Base-by-base conservation (phyloP, 2,329 filamentous ascomycete genomes). In the Talaromyces sp. region DNA sequence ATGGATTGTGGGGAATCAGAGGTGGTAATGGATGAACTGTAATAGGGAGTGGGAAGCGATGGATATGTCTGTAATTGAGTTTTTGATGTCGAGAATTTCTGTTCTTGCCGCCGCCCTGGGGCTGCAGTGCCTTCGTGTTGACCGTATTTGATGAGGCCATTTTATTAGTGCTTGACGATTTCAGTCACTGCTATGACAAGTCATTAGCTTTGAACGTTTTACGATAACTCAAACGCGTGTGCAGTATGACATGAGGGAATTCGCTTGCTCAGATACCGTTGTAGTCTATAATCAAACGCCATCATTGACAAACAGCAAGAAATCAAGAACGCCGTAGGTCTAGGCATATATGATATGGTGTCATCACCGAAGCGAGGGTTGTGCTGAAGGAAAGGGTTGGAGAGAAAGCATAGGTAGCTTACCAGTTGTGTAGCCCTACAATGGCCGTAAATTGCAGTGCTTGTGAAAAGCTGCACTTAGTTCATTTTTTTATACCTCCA, bases 1-100 rank as follows among this genome's bases (percentile, higher is more conserved):
- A 76, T 48, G 95, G 95, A 73, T 98, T 97, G 77, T 90, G 92
- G 60, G 93, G 93, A 69, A 96, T 91, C 75, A 99, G 90, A 55
- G 86, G 85, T 40, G 95, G 95, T 9, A 98, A 82, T 25, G 93
- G 92, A 72, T 93, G 90, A 5, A 90, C 88, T 67, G 87, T 85
- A 65, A 98, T 79, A 28, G 95, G 95, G 5, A 90, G 84, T 61
- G 92, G 91, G 63, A 91, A 86, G 57, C 86, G 84, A 77, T 99
- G 95, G 60, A 97, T 88, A 73, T 92, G 82, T 74, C 87, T 87
- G 73, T 86, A 88, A 69, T 88, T 88, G 37, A 79, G 79, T 68
- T 73, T 75, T 64, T 68, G 69, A 64, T 66, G 71, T 25, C 66
- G 65, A 52, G 66, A 54, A 65, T 60, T 42, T 40, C 37, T 46